A percentile compares a stretch with the other conserved stretches of the same genome.
Evolutionary conservation across 1,139 yeast species (phyloP).

Genomic region (Suhomyces guaymorum): DNA sequence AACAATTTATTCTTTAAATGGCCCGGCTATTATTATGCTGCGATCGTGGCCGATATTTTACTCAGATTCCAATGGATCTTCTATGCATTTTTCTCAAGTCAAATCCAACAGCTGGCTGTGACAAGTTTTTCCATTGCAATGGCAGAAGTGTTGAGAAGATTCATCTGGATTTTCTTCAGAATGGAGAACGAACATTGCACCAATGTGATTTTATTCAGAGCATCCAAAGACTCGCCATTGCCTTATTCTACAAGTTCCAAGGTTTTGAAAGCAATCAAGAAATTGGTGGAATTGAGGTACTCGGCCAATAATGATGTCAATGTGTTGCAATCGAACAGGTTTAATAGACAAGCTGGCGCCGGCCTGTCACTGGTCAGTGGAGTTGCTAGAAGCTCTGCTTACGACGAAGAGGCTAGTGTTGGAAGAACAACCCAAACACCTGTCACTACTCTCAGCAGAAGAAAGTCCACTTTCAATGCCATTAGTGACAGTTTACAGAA

Average conservation of each 20-base stretch:
- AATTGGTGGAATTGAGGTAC: slow-evolving; percentile 40
- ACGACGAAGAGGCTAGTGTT: slow-evolving; percentile 11
- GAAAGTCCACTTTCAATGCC: slow-evolving; percentile 40
- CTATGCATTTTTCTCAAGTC: slow-evolving; percentile 68
- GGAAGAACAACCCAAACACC: slow-evolving; percentile 2
- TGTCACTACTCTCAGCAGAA: slow-evolving; percentile 21
- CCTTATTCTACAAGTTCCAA: slow-evolving; percentile 61
- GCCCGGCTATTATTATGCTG: slow-evolving; percentile 65
- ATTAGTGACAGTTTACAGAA: slow-evolving; percentile 64
- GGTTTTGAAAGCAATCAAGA: slow-evolving; percentile 44
- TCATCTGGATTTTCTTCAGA: slow-evolving; percentile 86
- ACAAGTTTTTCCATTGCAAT: slow-evolving; percentile 82
- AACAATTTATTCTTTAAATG: slow-evolving; percentile 65
- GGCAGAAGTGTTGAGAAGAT: slow-evolving; percentile 79
- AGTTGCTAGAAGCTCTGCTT: slow-evolving; percentile 16
- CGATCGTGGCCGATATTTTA: slow-evolving; percentile 70
- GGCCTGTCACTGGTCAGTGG: slow-evolving; percentile 6
- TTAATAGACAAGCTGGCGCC: not conserved
- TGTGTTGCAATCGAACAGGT: slow-evolving; percentile 1
- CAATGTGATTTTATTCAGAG: slow-evolving; percentile 79
- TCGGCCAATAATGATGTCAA: slow-evolving; percentile 5
- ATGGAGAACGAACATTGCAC: slow-evolving; percentile 96
- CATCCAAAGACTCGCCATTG: slow-evolving; percentile 80
- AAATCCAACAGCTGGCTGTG: slow-evolving; percentile 87
- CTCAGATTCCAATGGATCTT: slow-evolving; percentile 90